A percentile compares a stretch with the other conserved stretches of the same genome.
These are phyloP conservation scores for Trichocladium uniseriatum DNA, from an alignment of 495 filamentous ascomycete species.

Conservation along the genomic window DNA sequence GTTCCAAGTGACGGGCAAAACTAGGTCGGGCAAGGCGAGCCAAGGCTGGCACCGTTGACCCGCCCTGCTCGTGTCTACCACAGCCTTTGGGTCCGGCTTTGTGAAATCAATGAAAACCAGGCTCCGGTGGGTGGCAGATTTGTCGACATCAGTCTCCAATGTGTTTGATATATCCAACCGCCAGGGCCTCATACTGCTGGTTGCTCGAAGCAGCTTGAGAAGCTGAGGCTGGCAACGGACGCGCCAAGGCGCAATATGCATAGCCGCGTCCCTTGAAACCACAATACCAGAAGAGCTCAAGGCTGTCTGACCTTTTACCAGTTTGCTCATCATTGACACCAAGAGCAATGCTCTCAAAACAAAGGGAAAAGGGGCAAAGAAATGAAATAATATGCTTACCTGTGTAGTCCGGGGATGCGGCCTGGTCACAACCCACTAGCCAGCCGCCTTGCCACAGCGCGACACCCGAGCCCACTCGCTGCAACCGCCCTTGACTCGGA, in stretches of 20 bases:
- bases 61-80: slow-evolving; percentile 18
- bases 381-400: slow-evolving; percentile 12
- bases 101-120: slow-evolving; percentile 11
- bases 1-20: slow-evolving; percentile 10
- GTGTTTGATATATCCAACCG: slow-evolving; percentile 21
- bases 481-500: background rate
- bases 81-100: slow-evolving; percentile 26
- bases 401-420: background rate
- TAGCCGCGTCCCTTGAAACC: slow-evolving; percentile 31
- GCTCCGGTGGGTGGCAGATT: slow-evolving; percentile 23
- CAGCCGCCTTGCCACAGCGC: background rate
- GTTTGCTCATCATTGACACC: slow-evolving; percentile 46
- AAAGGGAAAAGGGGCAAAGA: background rate
- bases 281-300: slow-evolving; percentile 27
- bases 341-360: background rate
- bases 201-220: slow-evolving; percentile 12
- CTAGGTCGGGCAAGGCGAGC: slow-evolving; percentile 2
- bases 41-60: background rate
- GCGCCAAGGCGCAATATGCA: slow-evolving; percentile 23
- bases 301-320: slow-evolving; percentile 58
- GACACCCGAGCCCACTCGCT: background rate
- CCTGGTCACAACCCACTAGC: background rate
- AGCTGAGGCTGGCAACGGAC: slow-evolving; percentile 13
- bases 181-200: slow-evolving; percentile 12
- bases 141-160: slow-evolving; percentile 6